These are phyloP conservation scores for Pythium oligandrum DNA, from an alignment of 352 stramenopile genomes.

Conservation along the genomic window DNA sequence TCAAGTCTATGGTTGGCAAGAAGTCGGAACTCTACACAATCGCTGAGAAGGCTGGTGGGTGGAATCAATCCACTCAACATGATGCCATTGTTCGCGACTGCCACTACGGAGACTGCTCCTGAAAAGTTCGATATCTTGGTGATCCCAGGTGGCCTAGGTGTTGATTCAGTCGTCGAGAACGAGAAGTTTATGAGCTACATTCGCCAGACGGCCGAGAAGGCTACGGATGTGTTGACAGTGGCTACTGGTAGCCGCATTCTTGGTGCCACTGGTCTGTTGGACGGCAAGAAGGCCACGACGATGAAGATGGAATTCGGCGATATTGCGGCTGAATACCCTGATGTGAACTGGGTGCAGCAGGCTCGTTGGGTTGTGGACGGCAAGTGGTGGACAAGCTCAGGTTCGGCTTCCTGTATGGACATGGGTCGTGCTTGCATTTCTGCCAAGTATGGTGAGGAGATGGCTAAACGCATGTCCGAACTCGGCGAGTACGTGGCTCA, in stretches of 20 bases:
- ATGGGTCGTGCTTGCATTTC: constrained; percentile 49
- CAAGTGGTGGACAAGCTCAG: constrained; percentile 58
- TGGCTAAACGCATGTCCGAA: constrained; percentile 26
- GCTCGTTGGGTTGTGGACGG: constrained; percentile 58
- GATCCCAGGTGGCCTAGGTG: constrained; percentile 33
- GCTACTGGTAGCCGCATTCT: constrained; percentile 52
- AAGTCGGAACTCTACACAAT: constrained; percentile 51
- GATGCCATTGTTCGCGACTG: constrained; percentile 32
- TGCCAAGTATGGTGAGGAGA: constrained; percentile 18
- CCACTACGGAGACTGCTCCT: constrained; percentile 21
- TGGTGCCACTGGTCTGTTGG: constrained; percentile 34
- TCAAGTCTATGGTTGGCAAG: constrained; percentile 29
- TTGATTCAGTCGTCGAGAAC: constrained; percentile 16
- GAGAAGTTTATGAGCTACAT: constrained; percentile 37
- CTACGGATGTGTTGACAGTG: constrained; percentile 41
- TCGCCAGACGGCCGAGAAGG: constrained; percentile 16
- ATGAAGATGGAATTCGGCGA: constrained; percentile 55
- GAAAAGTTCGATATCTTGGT: constrained; percentile 39
- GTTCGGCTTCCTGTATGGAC: constrained; percentile 57
- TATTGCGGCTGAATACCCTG: constrained; percentile 24
- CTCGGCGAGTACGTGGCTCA: constrained; percentile 40
- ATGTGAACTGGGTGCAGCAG: constrained; percentile 45
- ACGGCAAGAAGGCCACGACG: constrained; percentile 44
- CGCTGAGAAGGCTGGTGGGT: constrained; percentile 21
- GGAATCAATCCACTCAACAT: constrained; percentile 18